These are phyloP conservation scores for Echites panduratus DNA, from an alignment of 257 asterid species.

Conservation along the genomic window DNA sequence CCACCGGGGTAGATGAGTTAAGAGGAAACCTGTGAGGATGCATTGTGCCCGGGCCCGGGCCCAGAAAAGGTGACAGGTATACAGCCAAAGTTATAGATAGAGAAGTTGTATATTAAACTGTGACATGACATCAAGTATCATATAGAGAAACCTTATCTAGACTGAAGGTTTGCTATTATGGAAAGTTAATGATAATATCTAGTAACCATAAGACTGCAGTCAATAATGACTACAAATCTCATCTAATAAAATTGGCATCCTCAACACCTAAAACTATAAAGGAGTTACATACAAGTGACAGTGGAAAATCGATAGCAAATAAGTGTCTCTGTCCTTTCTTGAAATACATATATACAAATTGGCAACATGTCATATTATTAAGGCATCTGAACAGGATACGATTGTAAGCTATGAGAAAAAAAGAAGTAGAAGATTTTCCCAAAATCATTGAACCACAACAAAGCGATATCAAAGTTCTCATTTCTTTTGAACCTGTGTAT, in stretches of 20 bases:
- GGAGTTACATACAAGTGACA: not conserved
- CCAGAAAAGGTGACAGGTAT: not conserved
- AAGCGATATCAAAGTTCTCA: not conserved
- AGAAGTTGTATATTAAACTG: not conserved
- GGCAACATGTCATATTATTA: not conserved
- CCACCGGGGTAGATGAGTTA: not conserved
- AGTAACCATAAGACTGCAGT: not conserved
- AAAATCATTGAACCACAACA: not conserved
- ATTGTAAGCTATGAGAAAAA: not conserved
- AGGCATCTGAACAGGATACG: not conserved
- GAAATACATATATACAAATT: not conserved
- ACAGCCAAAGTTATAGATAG: not conserved
- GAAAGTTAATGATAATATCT: not conserved
- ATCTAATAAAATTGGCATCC: not conserved
- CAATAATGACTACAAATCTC: not conserved
- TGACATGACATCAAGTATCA: not conserved
- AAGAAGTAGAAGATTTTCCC: not conserved
- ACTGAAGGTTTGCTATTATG: no score
- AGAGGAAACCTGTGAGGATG: not conserved
- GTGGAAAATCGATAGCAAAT: not conserved
- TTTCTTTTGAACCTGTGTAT: slow-evolving; percentile 3
- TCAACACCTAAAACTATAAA: not conserved
- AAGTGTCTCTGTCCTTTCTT: not conserved
- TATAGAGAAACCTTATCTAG: not conserved
- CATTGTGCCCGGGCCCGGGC: no score